Evolutionary conservation across 2,329 filamentous ascomycete genomes (phyloP).

Genomic region (Sporothrix brunneoviolacea): DNA sequence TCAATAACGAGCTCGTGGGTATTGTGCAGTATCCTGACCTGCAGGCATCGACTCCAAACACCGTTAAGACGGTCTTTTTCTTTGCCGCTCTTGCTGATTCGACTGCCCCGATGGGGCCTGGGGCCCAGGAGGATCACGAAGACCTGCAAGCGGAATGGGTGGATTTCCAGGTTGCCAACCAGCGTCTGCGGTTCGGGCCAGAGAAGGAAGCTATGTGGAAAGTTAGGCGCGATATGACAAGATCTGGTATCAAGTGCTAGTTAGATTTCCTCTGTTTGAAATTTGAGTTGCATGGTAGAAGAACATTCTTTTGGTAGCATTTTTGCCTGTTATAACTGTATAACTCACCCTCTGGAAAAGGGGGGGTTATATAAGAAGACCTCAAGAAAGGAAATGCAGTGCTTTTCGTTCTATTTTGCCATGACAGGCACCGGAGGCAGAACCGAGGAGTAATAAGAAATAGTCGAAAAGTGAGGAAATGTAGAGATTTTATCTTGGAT

Average conservation of each 20-base stretch:
- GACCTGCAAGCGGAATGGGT: conserved; percentile 17
- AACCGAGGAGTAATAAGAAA: too few species aligned
- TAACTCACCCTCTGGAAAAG: too few species aligned
- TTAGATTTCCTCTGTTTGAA: not conserved
- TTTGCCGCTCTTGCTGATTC: conserved; percentile 27
- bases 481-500: too few species aligned
- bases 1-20: conserved; percentile 32
- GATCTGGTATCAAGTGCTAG: conserved; percentile 15
- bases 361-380: too few species aligned
- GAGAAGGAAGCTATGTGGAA: conserved; percentile 16
- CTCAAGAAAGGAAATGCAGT: too few species aligned
- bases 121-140: conserved; percentile 18
- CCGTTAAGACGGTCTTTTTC: conserved; percentile 35
- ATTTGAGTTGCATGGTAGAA: not conserved
- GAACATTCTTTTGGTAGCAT: not conserved
- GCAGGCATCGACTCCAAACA: conserved; percentile 24
- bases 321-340: too few species aligned
- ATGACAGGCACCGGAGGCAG: too few species aligned
- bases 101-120: conserved; percentile 10
- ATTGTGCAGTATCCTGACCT: conserved; percentile 31
- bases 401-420: not conserved
- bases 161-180: conserved; percentile 5
- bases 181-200: conserved; percentile 13
- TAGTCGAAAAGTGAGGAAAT: too few species aligned
- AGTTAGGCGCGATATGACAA: conserved; percentile 12